A percentile compares a stretch with the other conserved stretches of the same genome.
phyloP scores from a whole-genome alignment of 164 flowering plant genomes.

The Vitis vinifera region ASM3070453v1 NC_081815.1:374501-375000 shows the following conservation, averaged over 20 bases:
- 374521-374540: slow-evolving; percentile 53
- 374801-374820: slow-evolving; percentile 25
- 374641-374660: slow-evolving; percentile 54
- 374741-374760: slow-evolving; percentile 39
- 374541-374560: slow-evolving; percentile 54
- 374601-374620: slow-evolving; percentile 60
- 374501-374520: slow-evolving; percentile 53
- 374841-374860: neutral
- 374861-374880: neutral
- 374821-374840: neutral
- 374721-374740: slow-evolving; percentile 52
- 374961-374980: too few species aligned
- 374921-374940: too few species aligned
- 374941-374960: too few species aligned
- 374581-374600: slow-evolving; percentile 54
- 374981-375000: too few species aligned
- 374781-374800: slow-evolving; percentile 37
- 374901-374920: too few species aligned
- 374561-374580: slow-evolving; percentile 74
- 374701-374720: slow-evolving; percentile 72
- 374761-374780: slow-evolving; percentile 37
- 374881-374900: too few species aligned
- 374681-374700: slow-evolving; percentile 64
- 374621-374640: slow-evolving; percentile 58
- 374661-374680: slow-evolving; percentile 58